Base-by-base conservation (phyloP, 176 grass and related monocot genomes). In the Panicum miliaceum region DNA sequence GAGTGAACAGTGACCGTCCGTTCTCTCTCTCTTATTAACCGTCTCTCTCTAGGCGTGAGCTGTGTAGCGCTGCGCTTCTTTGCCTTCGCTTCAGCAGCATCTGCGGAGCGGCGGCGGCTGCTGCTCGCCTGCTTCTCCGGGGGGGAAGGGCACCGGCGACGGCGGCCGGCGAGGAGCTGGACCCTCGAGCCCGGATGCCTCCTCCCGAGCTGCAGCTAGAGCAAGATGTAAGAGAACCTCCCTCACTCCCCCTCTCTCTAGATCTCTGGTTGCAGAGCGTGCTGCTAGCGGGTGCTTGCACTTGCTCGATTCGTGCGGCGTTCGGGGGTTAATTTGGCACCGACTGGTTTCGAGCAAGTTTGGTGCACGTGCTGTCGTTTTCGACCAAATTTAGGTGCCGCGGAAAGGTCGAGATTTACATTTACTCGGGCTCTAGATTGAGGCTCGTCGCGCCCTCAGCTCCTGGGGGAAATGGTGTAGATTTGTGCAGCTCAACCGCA, bases 181-280 rank as follows among this genome's bases (percentile, higher is more conserved):
- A 64, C 66, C 66, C 81, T 57, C 16, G 7, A 71, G 42, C 62
- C 14, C n/a, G 34, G 36, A 71, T 29, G 53, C 64, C 12, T 40
- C 67, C 58, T 84, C 43, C 73, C 41, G 34, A 82, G 47, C 66
- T 45, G n/a, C 35, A 77, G 84, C 65, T 42, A 11, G 38, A 75
- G 51, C 69, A 53, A 75, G 13, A 46, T 60, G 88, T 90, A 86
- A 67, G 79, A 19, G 34, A 50, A 73, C 82, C 79, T 77, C 29
- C 37, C 66, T 23, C 29, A 23, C 60, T 15, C 38, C 62, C 14
- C 43, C 56, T 81, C 7, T 26, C 47, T 66, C 46, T 74, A 82
- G 88, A 86, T 90, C 88, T 77, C 64, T 82, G 14, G 45, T 27
- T 36, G 5, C 35, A 64, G 8, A 53, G 0, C 34, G 5, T 32